Evolutionary conservation across 2,329 filamentous ascomycete species (phyloP), one percentile per base, ranked within the genome.

Genomic region (Gaeumannomyces sp.): DNA sequence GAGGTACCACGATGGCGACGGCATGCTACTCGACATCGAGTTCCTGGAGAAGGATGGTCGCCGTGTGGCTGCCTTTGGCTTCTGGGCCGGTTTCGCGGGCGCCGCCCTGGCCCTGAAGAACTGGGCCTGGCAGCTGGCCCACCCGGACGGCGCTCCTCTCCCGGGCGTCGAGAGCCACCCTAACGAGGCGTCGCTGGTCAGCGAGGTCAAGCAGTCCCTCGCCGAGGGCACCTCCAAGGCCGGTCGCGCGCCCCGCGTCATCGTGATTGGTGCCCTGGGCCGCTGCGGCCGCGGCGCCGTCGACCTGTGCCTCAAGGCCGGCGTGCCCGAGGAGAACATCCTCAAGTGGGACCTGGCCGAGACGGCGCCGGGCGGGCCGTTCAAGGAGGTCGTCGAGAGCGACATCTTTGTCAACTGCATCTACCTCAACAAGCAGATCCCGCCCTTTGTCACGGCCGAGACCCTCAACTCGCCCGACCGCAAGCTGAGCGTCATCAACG

Each of bases 371-470:
- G 86, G 88, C 64, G 92, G 92, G 1, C 92, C 92, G 13, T 95
- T 93, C 77, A 77, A 81, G 68, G 91, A 95, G 79, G 93, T 96
- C 72, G 81, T 88, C 60, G 85, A 92, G 76, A 84, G 81, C 67
- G 88, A 91, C 72, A 89, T 92, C 73, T 92, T 93, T 74, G 83
- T 95, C 76, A 96, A 95, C 81, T 93, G 90, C 84, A 94, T 97
- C 75, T 97, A 97, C 79, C 87, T 97, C 58, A 69, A 70, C 66
- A 69, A 86, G 70, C 85, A 89, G 74, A 93, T 95, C 70, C 90
- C 91, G 31, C 89, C 90, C 45, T 97, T 97, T 74, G 84, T 96
- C 73, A 88, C 91, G 76, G 73, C 82, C 67, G 84, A 91, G 70
- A 87, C 85, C 63, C 85, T 97, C 64, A 82, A 87, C 68, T 79